Base-by-base conservation (phyloP, 148 eudicot species). In the Agrostemma githago region DNA sequence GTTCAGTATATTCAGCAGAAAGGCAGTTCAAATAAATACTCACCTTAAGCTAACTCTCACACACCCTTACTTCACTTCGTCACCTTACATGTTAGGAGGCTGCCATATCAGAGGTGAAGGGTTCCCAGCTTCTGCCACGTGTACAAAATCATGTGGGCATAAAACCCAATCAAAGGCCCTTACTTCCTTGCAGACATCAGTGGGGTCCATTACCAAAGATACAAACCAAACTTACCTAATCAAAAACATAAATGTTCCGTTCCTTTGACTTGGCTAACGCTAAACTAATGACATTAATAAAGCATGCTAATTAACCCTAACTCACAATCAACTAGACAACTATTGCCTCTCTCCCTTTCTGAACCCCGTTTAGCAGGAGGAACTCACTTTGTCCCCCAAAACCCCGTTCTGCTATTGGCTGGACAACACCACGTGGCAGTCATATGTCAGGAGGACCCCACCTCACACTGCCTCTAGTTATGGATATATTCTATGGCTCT, bases 381-480 rank as follows among this genome's bases (percentile, higher is more conserved):
- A 83, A 85, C 57, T 53, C 83, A 78, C 83, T 71, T 80, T 72
- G 84, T 82, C 57, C 59, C 64, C 42, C 42, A n/a, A 51, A 67
- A 60, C 20, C 51, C 79, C 80, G 73, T 76, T 76, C 46, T 19
- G 16, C 74, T 41, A 53, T 80, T 76, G 77, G 77, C 40, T 51
- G 71, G 80, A 80, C 80, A 80, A 72, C 41, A 77, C 74, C 79
- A 63, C 76, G 80, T 76, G 80, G 79, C 74, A 76, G 77, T 72
- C 80, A 67, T 87, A 87, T 83, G 82, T 85, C 87, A 76, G 43
- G 19, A 9, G 72, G 87, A 86, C 63, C 87, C 96, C 85, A 82
- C 84, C 3, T 43, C 80, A 83, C 86, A 79, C 81, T 78, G 85
- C 85, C 77, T 77, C 91, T 85, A 77, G 81, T 84, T 74, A 75